These are phyloP conservation scores for Carallia pectinifolia DNA, from an alignment of 345 rosid genomes.

Conservation along the genomic window DNA sequence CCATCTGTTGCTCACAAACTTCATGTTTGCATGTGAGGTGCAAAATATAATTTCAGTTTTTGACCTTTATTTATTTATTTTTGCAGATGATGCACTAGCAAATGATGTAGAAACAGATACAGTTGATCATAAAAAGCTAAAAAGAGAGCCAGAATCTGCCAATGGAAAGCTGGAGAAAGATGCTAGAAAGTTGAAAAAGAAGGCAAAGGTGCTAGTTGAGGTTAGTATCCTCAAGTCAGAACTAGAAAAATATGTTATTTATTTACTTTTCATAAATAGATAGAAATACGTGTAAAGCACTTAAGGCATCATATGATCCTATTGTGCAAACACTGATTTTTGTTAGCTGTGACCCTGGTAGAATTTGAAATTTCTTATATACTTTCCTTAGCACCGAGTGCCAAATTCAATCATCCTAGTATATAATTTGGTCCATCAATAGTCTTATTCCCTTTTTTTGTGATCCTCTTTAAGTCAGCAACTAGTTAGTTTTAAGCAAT, in stretches of 20 bases:
- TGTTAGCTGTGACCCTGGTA: neutral
- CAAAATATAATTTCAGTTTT: neutral
- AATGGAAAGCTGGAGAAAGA: constrained; percentile 43
- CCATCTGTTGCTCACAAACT: too few species aligned
- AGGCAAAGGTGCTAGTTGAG: constrained; percentile 73
- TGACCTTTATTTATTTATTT: neutral
- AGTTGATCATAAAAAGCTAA: constrained; percentile 41
- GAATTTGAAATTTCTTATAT: neutral
- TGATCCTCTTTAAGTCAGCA: too few species aligned
- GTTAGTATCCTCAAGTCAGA: constrained; percentile 37
- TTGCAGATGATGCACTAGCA: constrained; percentile 13
- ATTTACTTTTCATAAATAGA: neutral
- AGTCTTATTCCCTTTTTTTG: neutral
- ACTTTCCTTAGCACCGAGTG: neutral
- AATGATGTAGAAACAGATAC: constrained; percentile 40
- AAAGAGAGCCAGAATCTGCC: constrained; percentile 34
- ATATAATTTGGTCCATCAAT: neutral
- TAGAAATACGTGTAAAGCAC: neutral
- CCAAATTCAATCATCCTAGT: neutral
- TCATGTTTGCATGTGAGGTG: neutral
- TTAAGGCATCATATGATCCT: neutral
- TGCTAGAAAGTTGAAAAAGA: constrained; percentile 56
- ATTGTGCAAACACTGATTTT: neutral
- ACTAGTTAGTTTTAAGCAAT: too few species aligned
- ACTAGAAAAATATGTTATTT: constrained; percentile 1